Conservation (phyloP, 805 yeast species). For the Sungouiella blattae region DNA sequence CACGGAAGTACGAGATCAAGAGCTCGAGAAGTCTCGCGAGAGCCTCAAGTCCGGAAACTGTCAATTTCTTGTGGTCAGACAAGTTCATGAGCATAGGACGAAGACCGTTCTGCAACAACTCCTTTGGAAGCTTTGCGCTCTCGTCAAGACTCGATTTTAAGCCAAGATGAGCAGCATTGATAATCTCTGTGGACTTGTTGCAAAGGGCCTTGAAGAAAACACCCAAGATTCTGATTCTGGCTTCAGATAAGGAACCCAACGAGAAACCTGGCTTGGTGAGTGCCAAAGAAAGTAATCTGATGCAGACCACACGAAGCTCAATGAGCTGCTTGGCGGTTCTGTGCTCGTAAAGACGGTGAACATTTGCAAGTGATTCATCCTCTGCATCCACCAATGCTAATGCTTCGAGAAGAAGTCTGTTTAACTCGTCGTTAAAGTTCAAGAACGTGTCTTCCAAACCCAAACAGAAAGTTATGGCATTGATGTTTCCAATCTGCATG, state of each 20-base stretch:
- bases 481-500: slow-evolving; percentile 98
- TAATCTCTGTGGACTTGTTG: slow-evolving; percentile 78
- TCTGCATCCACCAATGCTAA: slow-evolving; percentile 95
- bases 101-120: slow-evolving; percentile 87
- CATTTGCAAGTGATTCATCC: slow-evolving; percentile 89
- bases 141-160: slow-evolving; percentile 78
- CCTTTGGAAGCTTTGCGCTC: slow-evolving; percentile 88
- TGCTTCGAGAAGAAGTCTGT: slow-evolving; percentile 82
- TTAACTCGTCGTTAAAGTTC: slow-evolving; percentile 84
- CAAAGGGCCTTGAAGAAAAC: slow-evolving; percentile 93
- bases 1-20: slow-evolving; percentile 88
- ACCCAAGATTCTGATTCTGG: slow-evolving; percentile 81
- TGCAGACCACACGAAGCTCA: slow-evolving; percentile 86
- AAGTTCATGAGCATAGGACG: slow-evolving; percentile 94
- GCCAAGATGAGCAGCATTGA: slow-evolving; percentile 91
- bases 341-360: slow-evolving; percentile 80
- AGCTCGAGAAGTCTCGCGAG: slow-evolving; percentile 81
- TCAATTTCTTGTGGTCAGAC: slow-evolving; percentile 87
- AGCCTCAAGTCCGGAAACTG: slow-evolving; percentile 88
- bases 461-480: slow-evolving; percentile 91
- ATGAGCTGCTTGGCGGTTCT: slow-evolving; percentile 85
- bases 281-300: slow-evolving; percentile 76
- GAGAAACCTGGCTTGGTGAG: slow-evolving; percentile 81
- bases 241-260: slow-evolving; percentile 67
- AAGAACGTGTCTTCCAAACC: slow-evolving; percentile 76